Evolutionary conservation across 208 protist genomes (phyloP).

Genomic region (Novymonas esmeraldas): DNA sequence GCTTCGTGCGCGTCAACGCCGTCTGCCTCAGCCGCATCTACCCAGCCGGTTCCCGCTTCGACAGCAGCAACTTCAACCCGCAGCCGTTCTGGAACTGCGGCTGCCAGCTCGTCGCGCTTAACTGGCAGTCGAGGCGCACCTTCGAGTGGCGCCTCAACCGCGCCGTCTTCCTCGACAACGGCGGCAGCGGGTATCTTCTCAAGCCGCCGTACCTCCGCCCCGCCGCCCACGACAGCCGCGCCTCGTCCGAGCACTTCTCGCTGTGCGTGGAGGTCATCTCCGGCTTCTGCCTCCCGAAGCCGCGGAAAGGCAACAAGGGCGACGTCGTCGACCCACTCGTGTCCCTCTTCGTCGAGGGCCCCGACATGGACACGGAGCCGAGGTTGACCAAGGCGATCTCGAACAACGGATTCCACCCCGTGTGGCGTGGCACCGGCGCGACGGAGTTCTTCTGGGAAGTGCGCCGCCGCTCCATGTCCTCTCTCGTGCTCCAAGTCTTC

Average conservation of each 20-base stretch:
- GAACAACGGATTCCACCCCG: conserved; percentile 81
- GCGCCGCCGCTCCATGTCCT: conserved; percentile 48
- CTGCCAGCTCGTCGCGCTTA: conserved; percentile 92
- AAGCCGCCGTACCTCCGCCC: conserved; percentile 83
- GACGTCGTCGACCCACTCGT: conserved; percentile 72
- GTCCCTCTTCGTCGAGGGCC: conserved; percentile 53
- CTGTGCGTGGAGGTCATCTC: conserved; percentile 71
- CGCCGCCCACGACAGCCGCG: not conserved
- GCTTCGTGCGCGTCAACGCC: conserved; percentile 61
- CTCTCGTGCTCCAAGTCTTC: conserved; percentile 67
- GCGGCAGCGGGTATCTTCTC: conserved; percentile 92
- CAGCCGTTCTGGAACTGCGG: conserved; percentile 74
- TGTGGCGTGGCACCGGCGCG: conserved; percentile 55
- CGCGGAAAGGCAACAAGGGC: conserved; percentile 35
- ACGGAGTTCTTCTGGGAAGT: conserved; percentile 55
- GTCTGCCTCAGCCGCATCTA: conserved; percentile 90
- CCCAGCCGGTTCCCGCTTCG: conserved; percentile 89
- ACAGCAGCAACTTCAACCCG: conserved; percentile 94
- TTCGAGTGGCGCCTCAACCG: conserved; percentile 81
- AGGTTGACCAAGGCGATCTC: conserved; percentile 39
- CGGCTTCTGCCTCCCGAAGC: conserved; percentile 69
- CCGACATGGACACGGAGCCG: conserved; percentile 30
- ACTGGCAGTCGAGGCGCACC: conserved; percentile 84
- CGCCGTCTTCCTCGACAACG: conserved; percentile 92
- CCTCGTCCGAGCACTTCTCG: conserved; percentile 15